Base-by-base conservation (phyloP, 2,329 filamentous ascomycete species). In the Nannizzia gypsea region DNA sequence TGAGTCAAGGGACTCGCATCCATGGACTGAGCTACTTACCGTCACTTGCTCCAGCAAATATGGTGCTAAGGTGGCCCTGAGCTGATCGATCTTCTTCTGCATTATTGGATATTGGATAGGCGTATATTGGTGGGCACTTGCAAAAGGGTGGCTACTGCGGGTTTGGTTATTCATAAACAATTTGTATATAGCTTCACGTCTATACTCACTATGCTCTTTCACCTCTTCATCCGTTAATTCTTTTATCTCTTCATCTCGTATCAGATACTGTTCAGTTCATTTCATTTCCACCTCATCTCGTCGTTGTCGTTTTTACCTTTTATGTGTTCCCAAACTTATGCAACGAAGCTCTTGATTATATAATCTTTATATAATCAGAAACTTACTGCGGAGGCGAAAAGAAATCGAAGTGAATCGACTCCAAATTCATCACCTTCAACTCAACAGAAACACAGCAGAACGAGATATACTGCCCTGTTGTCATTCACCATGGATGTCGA, bases 1-100 rank as follows among this genome's bases (percentile, higher is more conserved):
- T 1, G 71, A 74, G 56, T 72, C 71, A 34, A 71, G 67, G 4
- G 72, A 72, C 56, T 66, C 68, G 0, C 62, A 65, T 24, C 61
- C 69, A 9, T 63, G 66, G 20, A 57, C 63, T 6, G 67, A 70
- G 40, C 68, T 69, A n/a, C 54, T 71, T 0, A 65, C 64, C 3
- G 17, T 65, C 3, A 65, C 64, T 40, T 65, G 64, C 48, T 61
- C 64, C 2, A 65, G 64, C 44, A 57, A 31, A 2, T 31, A 64
- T 44, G 64, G 64, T 26, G 61, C 64, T 11, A 65, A 64, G 54
- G 61, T 65, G 13, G 56, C 61, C 15, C 54, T 65, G 58, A 57
- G 26, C 5, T 54, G 17, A 17, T 9, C 20, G 15, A 9, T 13
- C 26, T 13, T 52, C 9, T 20, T 20, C n/a, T 44, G 40, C 15